Evolutionary conservation across 23 red algal species (phyloP).

Genomic region (Gracilaria vermiculophylla): DNA sequence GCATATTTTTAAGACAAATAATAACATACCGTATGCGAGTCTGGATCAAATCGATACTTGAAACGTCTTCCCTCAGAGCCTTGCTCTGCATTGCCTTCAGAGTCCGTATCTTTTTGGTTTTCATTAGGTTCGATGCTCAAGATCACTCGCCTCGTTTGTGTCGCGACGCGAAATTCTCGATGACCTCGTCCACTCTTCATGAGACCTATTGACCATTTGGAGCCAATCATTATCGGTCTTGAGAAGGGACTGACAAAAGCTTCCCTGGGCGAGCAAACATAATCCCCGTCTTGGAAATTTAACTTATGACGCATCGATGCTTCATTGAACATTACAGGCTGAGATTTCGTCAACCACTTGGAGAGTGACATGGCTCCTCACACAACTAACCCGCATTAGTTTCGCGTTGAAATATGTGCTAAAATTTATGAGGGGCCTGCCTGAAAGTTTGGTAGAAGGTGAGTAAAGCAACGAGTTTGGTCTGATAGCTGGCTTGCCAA

Average conservation of each 20-base stretch:
- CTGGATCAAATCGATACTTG: constrained; percentile 24
- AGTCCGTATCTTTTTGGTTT: not conserved
- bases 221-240: not conserved
- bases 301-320: not conserved
- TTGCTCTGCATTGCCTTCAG: not conserved
- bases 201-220: not conserved
- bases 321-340: not conserved
- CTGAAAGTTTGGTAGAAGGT: too few relatives aligned
- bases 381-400: not conserved
- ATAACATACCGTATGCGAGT: constrained; percentile 41
- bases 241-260: not conserved
- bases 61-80: not conserved
- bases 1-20: not conserved
- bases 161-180: not conserved
- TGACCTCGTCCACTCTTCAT: not conserved
- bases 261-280: not conserved
- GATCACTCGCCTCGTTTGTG: not conserved
- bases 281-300: not conserved
- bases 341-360: not conserved
- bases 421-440: not conserved
- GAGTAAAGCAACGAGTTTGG: too few relatives aligned
- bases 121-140: not conserved
- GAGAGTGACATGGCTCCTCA: not conserved
- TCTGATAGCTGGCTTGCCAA: too few relatives aligned
- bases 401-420: not conserved